Evolutionary conservation across 1,284 basidiomycete genomes (phyloP).

Genomic region (Laetiporus sulphureus): DNA sequence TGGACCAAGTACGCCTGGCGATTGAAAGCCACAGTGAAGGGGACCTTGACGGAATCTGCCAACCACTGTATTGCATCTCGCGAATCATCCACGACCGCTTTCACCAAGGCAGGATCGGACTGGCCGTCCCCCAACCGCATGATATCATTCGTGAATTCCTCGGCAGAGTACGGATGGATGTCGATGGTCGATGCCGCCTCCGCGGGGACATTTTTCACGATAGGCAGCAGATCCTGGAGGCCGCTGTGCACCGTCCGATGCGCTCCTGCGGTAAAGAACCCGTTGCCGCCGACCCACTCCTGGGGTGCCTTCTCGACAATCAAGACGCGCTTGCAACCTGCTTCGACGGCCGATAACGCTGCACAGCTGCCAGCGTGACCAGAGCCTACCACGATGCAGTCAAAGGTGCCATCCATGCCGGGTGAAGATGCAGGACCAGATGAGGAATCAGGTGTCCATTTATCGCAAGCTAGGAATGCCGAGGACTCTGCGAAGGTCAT

Average conservation of each 20-base stretch:
- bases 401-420: conserved; percentile 23
- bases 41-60: conserved; percentile 38
- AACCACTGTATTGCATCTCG: conserved; percentile 53
- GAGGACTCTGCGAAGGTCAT: no score
- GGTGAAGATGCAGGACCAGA: no score
- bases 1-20: conserved; percentile 60
- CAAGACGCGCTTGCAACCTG: conserved; percentile 53
- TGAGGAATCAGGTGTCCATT: no score
- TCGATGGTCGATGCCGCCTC: conserved; percentile 43
- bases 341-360: conserved; percentile 50
- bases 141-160: conserved; percentile 51
- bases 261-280: conserved; percentile 65
- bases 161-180: conserved; percentile 48
- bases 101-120: conserved; percentile 42
- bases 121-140: conserved; percentile 47
- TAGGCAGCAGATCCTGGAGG: conserved; percentile 46
- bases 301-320: conserved; percentile 59
- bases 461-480: no score
- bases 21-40: conserved; percentile 56
- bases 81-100: conserved; percentile 47
- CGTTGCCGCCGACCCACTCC: conserved; percentile 63
- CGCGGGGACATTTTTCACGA: conserved; percentile 42
- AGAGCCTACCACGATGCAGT: conserved; percentile 60
- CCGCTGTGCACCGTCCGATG: conserved; percentile 56
- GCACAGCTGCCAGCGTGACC: conserved; percentile 64